phyloP scores from a whole-genome alignment of 2,329 filamentous ascomycete genomes.

The Curvularia spicifera region DNA sequence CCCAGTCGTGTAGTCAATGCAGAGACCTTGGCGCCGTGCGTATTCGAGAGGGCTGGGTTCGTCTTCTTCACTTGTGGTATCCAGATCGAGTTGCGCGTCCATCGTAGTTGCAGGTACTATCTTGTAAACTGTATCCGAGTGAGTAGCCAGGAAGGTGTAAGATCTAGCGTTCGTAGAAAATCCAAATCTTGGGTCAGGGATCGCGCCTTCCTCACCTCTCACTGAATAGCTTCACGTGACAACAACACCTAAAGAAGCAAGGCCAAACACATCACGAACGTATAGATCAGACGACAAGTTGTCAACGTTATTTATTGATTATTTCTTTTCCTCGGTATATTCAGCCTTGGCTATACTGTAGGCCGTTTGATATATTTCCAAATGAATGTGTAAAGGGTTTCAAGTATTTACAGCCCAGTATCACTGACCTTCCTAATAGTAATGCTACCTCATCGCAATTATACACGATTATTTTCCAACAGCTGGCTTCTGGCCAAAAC shows the following conservation, averaged over 20 bases:
- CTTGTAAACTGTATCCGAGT: background rate
- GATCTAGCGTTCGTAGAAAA: background rate
- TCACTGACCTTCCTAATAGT: conserved; percentile 4
- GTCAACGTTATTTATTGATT: background rate
- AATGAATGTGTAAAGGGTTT: conserved; percentile 12
- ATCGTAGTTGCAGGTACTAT: background rate
- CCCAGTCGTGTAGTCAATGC: conserved; percentile 45
- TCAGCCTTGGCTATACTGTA: background rate
- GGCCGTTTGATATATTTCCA: conserved; percentile 14
- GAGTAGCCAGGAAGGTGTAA: no score
- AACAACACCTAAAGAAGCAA: background rate
- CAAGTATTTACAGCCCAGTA: conserved; percentile 19
- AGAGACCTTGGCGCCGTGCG: conserved; percentile 55
- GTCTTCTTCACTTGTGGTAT: conserved; percentile 18
- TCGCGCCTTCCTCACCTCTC: conserved; percentile 14
- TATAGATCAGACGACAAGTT: background rate
- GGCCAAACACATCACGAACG: background rate
- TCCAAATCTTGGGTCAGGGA: background rate
- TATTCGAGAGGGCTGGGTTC: conserved; percentile 56
- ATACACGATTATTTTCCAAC: conserved; percentile 4
- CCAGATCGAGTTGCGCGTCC: conserved; percentile 27
- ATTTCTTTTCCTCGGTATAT: conserved; percentile 5
- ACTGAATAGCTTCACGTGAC: conserved; percentile 8
- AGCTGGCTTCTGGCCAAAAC: conserved; percentile 54
- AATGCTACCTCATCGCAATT: background rate